Evolutionary conservation across 1,139 yeast species (phyloP).

Genomic region (Scheffersomyces cryptocercus): DNA sequence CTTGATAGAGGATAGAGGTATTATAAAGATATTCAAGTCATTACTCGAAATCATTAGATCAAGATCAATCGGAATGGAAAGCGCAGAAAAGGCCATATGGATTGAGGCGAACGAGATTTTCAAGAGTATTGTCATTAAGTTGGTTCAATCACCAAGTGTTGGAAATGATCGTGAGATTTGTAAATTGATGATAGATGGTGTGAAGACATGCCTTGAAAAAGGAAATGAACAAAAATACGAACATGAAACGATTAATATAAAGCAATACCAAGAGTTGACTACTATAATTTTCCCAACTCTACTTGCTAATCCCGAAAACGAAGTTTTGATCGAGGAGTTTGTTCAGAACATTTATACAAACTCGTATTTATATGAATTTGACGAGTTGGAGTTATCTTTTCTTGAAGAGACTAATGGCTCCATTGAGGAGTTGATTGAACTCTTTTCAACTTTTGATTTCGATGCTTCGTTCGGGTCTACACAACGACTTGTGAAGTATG

Average conservation of each 20-base stretch:
- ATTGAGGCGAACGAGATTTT: conserved; percentile 39
- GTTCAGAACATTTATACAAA: conserved; percentile 30
- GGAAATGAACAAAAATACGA: conserved; percentile 20
- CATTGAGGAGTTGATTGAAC: conserved; percentile 11
- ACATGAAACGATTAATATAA: conserved; percentile 51
- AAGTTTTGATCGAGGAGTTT: conserved; percentile 39
- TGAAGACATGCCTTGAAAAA: conserved; percentile 40
- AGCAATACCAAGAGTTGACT: conserved; percentile 47
- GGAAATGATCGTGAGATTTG: conserved; percentile 37
- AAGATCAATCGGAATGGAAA: conserved; percentile 37
- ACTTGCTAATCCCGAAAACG: conserved; percentile 22
- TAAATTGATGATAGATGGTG: conserved; percentile 43
- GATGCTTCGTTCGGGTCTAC: conserved; percentile 36
- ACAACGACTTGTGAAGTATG: conserved; percentile 21
- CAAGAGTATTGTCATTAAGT: conserved; percentile 18
- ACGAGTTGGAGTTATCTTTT: conserved; percentile 36
- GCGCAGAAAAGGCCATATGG: conserved; percentile 40
- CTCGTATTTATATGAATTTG: conserved; percentile 54
- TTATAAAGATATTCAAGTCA: conserved; percentile 26
- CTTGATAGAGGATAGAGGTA: conserved; percentile 47
- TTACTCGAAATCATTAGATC: conserved; percentile 17
- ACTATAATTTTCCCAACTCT: conserved; percentile 41
- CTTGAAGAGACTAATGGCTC: conserved; percentile 3
- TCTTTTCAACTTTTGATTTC: conserved; percentile 25
- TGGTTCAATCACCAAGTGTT: conserved; percentile 16